Evolutionary conservation across 768 basidiomycete genomes (phyloP).

Genomic region (Daedaleopsis nitida): DNA sequence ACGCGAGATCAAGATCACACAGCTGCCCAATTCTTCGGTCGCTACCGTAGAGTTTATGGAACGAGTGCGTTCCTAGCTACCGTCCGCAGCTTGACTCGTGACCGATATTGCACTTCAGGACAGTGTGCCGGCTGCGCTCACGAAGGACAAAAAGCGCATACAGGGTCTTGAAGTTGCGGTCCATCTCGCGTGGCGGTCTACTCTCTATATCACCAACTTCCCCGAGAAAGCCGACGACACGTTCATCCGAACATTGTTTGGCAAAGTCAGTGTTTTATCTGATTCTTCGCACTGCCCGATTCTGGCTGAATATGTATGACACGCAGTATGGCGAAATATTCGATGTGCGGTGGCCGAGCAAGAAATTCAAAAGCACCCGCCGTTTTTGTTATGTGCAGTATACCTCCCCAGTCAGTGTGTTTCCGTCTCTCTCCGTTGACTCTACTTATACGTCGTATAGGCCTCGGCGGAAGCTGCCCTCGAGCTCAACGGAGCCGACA

Average conservation of each 20-base stretch:
- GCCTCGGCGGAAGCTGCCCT: constrained; percentile 72
- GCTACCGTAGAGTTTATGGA: constrained; percentile 89
- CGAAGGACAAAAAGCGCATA: constrained; percentile 92
- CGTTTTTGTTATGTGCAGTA: constrained; percentile 96
- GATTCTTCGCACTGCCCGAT: neutral
- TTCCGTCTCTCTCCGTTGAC: neutral
- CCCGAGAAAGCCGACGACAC: constrained; percentile 82
- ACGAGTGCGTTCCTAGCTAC: constrained; percentile 43
- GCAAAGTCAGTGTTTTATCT: constrained; percentile 51
- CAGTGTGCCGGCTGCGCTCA: constrained; percentile 81
- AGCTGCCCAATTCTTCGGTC: constrained; percentile 57
- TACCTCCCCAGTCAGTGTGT: constrained; percentile 70
- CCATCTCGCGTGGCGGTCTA: constrained; percentile 91
- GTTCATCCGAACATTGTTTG: constrained; percentile 74
- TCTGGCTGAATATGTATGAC: neutral
- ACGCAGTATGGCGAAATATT: constrained; percentile 85
- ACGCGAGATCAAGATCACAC: constrained; percentile 81
- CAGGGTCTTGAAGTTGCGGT: constrained; percentile 77
- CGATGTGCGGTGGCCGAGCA: constrained; percentile 97
- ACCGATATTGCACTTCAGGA: constrained; percentile 47
- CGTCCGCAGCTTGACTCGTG: neutral
- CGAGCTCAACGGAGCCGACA: constrained; percentile 75
- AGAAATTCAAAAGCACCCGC: constrained; percentile 89
- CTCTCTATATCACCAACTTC: constrained; percentile 95
- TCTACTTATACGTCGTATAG: constrained; percentile 33